Evolutionary conservation across 495 filamentous ascomycete species (phyloP), one percentile per base, ranked within the genome.

Genomic region (Podospora fimiseda): DNA sequence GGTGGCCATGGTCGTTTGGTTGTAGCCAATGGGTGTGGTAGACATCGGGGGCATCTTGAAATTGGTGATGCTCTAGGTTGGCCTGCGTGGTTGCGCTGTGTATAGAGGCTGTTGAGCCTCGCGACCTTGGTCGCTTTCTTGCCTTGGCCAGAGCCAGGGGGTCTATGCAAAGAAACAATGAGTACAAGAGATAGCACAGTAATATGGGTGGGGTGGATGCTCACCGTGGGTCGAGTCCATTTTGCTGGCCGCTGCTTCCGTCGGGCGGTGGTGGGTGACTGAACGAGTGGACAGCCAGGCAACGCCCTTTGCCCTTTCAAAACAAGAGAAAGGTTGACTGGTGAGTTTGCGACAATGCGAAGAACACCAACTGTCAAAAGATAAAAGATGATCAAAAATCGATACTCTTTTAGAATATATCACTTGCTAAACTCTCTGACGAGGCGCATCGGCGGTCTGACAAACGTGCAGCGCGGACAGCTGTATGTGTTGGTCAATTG

Each of bases 71-170:
- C 37, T 87, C 83, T 22, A 86, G 73, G 38, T 78, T 79, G 42
- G 85, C 77, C 56, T 87, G 86, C 27, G 84, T 86, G 6, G 78
- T 74, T 61, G 75, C 78, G 57, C 84, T 90, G 55, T 84, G 86
- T 13, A 84, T 80, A 48, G 88, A 92, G n/a, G 88, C 82, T 3
- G 89, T 93, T 41, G 90, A 96, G 37, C 86, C 89, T 70, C 88
- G 76, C 23, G 90, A 95, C 27, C 81, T 74, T 48, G 87, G 79
- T 41, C 87, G 80, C 62, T 81, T 85, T 60, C 76, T 77, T 52
- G 80, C 57, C 59, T 68, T 68, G 57, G 55, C 60, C 46, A 67
- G 56, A 23, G 53, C 57, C 18, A 68, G 55, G 27, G 63, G 53
- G 50, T 70, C 67, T 70, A 36, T 14, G 23, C 13, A 6, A 23